These are phyloP conservation scores for Paracoccidioides lutzii DNA, from an alignment of 2,329 filamentous ascomycete genomes.

Conservation along the genomic window DNA sequence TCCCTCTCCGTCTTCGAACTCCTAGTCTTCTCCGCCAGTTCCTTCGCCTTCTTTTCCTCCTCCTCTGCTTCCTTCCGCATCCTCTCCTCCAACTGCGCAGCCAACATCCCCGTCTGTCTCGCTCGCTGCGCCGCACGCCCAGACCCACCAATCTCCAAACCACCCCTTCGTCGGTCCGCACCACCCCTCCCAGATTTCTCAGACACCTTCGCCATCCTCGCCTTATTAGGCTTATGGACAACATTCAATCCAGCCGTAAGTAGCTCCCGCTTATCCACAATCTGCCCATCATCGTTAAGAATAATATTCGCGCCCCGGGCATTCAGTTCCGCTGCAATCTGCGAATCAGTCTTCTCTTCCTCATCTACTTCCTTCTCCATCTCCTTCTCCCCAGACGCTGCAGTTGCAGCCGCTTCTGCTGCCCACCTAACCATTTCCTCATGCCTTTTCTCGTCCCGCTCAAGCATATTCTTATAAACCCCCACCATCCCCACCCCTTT, in stretches of 20 bases:
- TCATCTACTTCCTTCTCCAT: constrained; percentile 15
- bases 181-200: constrained; percentile 3
- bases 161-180: constrained; percentile 6
- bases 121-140: constrained; percentile 36
- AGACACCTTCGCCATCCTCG: constrained; percentile 9
- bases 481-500: constrained; percentile 44
- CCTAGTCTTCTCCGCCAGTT: constrained; percentile 44
- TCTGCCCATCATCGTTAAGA: constrained; percentile 51
- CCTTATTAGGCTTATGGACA: constrained; percentile 37
- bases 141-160: constrained; percentile 20
- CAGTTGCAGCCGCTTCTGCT: constrained; percentile 28
- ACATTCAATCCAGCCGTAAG: constrained; percentile 51
- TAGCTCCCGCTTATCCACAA: constrained; percentile 51
- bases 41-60: constrained; percentile 41
- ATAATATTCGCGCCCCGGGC: constrained; percentile 39
- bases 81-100: constrained; percentile 44
- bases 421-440: constrained; percentile 44
- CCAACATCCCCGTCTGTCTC: constrained; percentile 48
- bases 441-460: constrained; percentile 45
- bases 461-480: constrained; percentile 49
- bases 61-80: constrained; percentile 44
- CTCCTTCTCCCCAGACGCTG: constrained; percentile 16
- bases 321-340: constrained; percentile 44
- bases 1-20: constrained; percentile 46
- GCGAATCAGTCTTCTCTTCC: constrained; percentile 37